Evolutionary conservation across 2,329 filamentous ascomycete genomes (phyloP).

Genomic region (Dactylellina leptospora): DNA sequence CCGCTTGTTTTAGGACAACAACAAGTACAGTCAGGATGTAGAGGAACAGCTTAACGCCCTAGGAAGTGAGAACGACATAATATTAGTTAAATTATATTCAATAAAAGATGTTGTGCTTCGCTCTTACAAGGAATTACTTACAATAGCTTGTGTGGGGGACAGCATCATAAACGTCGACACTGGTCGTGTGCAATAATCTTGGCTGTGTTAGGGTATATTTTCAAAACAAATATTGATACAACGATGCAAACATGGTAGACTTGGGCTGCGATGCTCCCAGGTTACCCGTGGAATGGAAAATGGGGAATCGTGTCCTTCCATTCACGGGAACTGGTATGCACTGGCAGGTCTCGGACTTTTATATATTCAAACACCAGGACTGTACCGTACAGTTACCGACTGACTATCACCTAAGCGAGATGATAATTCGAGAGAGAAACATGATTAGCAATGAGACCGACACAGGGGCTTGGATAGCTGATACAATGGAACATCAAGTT

Average conservation of each 20-base stretch:
- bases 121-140: slow-evolving; percentile 14
- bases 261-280: slow-evolving; percentile 18
- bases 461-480: slow-evolving; percentile 41
- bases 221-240: slow-evolving; percentile 28
- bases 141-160: slow-evolving; percentile 38
- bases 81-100: not conserved
- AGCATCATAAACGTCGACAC: slow-evolving; percentile 20
- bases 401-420: slow-evolving; percentile 49
- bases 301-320: slow-evolving; percentile 34
- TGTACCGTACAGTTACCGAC: slow-evolving; percentile 27
- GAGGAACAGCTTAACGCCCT: slow-evolving; percentile 45
- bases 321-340: slow-evolving; percentile 33
- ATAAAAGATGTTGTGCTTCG: not conserved
- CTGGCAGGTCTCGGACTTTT: slow-evolving; percentile 38
- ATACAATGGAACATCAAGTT: slow-evolving; percentile 18
- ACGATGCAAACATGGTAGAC: slow-evolving; percentile 24
- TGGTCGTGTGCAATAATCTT: not conserved
- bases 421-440: slow-evolving; percentile 37
- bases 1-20: slow-evolving; percentile 34
- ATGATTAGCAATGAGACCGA: slow-evolving; percentile 23
- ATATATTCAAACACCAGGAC: slow-evolving; percentile 38
- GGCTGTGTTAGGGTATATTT: not conserved
- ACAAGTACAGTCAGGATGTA: slow-evolving; percentile 27
- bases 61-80: not conserved
- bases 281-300: slow-evolving; percentile 21